These are phyloP conservation scores for Podospora tetraspora DNA, from an alignment of 495 filamentous ascomycete species.

Conservation along the genomic window DNA sequence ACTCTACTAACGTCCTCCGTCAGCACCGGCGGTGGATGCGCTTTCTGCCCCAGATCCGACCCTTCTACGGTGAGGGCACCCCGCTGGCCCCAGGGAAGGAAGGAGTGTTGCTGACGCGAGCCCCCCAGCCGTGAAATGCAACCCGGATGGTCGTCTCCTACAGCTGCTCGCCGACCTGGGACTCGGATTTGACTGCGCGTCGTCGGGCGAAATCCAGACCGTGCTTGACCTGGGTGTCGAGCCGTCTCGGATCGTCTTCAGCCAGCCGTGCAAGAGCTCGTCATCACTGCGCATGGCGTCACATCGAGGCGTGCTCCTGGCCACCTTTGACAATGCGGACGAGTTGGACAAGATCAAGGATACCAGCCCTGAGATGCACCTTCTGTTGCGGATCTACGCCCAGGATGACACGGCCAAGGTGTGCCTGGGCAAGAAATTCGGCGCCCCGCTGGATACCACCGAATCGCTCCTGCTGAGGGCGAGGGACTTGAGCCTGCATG, in stretches of 20 bases:
- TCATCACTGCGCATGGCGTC: conserved; percentile 47
- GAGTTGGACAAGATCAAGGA: neutral
- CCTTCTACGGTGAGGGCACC: neutral
- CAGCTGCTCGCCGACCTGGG: neutral
- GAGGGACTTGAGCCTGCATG: neutral
- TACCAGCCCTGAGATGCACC: neutral
- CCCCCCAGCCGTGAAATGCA: neutral
- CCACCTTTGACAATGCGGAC: neutral
- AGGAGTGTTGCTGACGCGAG: neutral
- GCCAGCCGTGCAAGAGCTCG: neutral
- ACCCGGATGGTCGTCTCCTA: neutral
- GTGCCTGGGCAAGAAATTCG: neutral
- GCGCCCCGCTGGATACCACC: neutral
- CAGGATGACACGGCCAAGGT: neutral
- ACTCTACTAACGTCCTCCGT: neutral
- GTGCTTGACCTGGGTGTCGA: neutral
- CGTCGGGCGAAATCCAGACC: neutral
- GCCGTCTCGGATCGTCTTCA: neutral
- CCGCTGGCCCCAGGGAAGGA: neutral
- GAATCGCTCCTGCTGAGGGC: neutral
- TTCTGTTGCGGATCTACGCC: neutral
- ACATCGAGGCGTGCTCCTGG: neutral
- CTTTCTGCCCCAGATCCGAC: neutral
- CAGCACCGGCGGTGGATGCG: neutral
- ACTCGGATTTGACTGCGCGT: neutral